Base-by-base conservation (phyloP, 441 rosid species). In the Populus hybrid region DNA sequence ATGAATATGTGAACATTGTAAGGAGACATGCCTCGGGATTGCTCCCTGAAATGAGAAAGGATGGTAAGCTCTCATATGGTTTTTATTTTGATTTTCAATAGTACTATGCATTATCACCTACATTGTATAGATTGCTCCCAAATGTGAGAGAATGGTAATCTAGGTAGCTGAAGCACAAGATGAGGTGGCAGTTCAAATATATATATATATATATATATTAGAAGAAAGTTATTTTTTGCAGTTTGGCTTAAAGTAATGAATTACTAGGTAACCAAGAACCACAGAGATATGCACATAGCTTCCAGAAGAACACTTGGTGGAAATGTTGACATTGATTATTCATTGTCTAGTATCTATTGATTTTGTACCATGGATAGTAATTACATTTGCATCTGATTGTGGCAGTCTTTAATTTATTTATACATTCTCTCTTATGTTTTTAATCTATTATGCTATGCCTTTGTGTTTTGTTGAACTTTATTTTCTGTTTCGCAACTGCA, bases 31-130 rank as follows among this genome's bases (percentile, higher is more conserved):
- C 99, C 40, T 90, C 91, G 42, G 97, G 97, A 59, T 84, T 91
- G 93, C 98, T 93, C 70, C 91, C 95, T 11, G 99, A 95, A 79
- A 93, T 91, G 98, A 92, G 90, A 82, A 95, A 93, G 84, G 99
- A 95, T 82, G 99, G 99, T 91, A 84, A 89, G 92, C 50, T 76
- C 68, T 28, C 76, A 57, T 50, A 9, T 71, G 30, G 69, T 67
- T 83, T 16, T 69, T 72, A 3, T 42, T 12, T 65, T 40, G n/a
- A 21, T 61, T 69, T 75, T 67, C 38, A 21, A 26, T 64, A 28
- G 75, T 14, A 38, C 36, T 11, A 53, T 23, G 66, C 23, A 9
- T 72, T 50, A 9, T 8, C 21, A 59, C 70, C 34, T 7, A 8
- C 10, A 66, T 7, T 6, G 7, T 3, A 42, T 40, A 28, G 30